phyloP scores from a whole-genome alignment of 2,329 filamentous ascomycete genomes.

The Ceratocystis lukuohia region DNA sequence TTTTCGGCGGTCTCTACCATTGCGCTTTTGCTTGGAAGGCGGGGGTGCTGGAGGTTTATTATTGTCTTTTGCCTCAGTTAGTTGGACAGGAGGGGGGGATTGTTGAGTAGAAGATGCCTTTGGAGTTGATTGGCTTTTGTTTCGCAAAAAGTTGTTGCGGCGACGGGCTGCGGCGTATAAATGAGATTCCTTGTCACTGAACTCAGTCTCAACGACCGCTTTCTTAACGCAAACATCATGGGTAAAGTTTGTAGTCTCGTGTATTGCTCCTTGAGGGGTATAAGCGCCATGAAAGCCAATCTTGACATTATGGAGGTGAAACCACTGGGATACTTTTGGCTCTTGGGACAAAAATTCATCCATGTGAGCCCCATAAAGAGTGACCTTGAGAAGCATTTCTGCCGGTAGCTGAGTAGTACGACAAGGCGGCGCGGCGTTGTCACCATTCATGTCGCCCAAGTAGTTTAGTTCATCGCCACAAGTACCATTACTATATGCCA shows the following conservation, averaged over 20 bases:
- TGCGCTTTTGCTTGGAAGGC: constrained; percentile 20
- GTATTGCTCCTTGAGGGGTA: neutral
- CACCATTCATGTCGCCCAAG: neutral
- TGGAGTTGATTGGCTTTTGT: neutral
- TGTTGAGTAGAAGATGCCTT: neutral
- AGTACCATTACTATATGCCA: constrained; percentile 9
- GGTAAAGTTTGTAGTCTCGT: neutral
- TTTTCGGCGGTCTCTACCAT: constrained; percentile 23
- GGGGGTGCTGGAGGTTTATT: neutral
- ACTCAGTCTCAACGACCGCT: neutral
- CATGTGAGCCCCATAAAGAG: constrained; percentile 15
- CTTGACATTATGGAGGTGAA: constrained; percentile 6
- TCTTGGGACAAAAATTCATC: neutral
- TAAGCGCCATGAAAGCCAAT: neutral
- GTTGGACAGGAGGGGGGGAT: neutral
- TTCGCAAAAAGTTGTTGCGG: neutral
- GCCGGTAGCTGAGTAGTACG: constrained; percentile 18
- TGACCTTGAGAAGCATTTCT: constrained; percentile 25
- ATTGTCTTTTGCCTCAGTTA: neutral
- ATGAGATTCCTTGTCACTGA: neutral
- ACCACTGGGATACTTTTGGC: constrained; percentile 12
- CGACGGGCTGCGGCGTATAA: neutral
- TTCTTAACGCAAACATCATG: constrained; percentile 3
- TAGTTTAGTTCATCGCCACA: constrained; percentile 22
- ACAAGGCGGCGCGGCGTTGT: neutral